Evolutionary conservation across 1,284 basidiomycete genomes (phyloP).

Genomic region (Amylostereum areolatum): DNA sequence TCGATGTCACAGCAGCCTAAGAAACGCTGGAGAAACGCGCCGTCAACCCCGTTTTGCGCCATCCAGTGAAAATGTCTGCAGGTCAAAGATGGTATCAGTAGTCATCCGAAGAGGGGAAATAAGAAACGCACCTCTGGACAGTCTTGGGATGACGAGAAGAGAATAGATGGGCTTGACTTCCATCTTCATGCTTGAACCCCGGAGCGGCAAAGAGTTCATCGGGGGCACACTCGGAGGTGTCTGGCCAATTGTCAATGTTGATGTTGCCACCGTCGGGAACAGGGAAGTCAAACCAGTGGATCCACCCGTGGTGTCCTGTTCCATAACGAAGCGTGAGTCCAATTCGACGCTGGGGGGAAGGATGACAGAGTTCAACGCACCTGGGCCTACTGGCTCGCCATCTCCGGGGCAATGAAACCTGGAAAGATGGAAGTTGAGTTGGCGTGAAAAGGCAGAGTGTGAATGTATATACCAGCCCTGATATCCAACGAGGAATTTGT

Average conservation of each 20-base stretch:
- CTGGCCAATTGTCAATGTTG: slow-evolving; percentile 71
- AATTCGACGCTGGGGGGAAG: not conserved
- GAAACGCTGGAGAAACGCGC: slow-evolving; percentile 73
- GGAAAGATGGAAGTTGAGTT: slow-evolving; percentile 2
- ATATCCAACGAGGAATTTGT: slow-evolving; percentile 78
- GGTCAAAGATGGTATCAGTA: not conserved
- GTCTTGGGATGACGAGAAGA: slow-evolving; percentile 70
- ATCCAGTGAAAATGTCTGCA: slow-evolving; percentile 74
- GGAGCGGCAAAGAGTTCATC: slow-evolving; percentile 65
- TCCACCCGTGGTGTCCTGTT: slow-evolving; percentile 69
- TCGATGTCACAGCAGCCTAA: slow-evolving; percentile 56
- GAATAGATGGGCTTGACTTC: slow-evolving; percentile 60
- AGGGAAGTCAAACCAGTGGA: slow-evolving; percentile 72
- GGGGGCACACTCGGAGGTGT: slow-evolving; percentile 59
- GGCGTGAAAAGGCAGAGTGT: not conserved
- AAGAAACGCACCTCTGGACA: slow-evolving; percentile 42
- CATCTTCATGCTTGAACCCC: slow-evolving; percentile 50
- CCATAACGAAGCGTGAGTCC: not conserved
- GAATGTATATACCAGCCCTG: slow-evolving; percentile 65
- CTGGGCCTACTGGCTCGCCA: slow-evolving; percentile 56
- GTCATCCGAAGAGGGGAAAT: not conserved
- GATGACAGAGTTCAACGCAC: slow-evolving; percentile 22
- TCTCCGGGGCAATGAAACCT: slow-evolving; percentile 72
- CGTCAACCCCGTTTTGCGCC: slow-evolving; percentile 71
- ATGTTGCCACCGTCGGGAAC: slow-evolving; percentile 60